Evolutionary conservation across 352 stramenopile species (phyloP).

Genomic region (Phytophthora fragariaefolia): DNA sequence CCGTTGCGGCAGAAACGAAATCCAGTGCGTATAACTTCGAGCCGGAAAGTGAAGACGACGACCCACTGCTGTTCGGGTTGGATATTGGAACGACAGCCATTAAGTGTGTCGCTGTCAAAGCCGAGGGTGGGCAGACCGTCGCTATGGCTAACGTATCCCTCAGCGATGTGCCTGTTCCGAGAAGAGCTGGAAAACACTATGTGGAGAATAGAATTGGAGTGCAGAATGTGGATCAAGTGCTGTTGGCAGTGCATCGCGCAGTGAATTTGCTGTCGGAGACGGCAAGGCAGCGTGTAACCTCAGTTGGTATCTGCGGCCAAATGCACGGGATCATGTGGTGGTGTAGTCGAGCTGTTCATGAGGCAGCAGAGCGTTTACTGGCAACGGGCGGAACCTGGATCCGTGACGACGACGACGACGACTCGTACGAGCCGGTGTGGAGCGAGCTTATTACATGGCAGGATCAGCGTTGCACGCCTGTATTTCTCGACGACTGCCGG

Average conservation of each 20-base stretch:
- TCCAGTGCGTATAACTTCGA: constrained; percentile 13
- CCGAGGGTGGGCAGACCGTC: constrained; percentile 32
- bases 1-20: neutral
- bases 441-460: constrained; percentile 81
- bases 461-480: constrained; percentile 70
- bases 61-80: constrained; percentile 54
- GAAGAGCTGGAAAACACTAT: constrained; percentile 6
- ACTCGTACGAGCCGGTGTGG: constrained; percentile 44
- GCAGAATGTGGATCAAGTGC: constrained; percentile 55
- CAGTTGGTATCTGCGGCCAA: constrained; percentile 81
- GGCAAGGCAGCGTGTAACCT: constrained; percentile 34
- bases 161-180: constrained; percentile 37
- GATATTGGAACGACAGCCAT: constrained; percentile 83
- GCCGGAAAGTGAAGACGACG: constrained; percentile 23
- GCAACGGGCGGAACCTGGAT: constrained; percentile 11
- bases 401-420: constrained; percentile 14
- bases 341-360: constrained; percentile 50
- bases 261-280: constrained; percentile 42
- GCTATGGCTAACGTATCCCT: constrained; percentile 45
- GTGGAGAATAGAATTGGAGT: constrained; percentile 36
- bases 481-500: constrained; percentile 53
- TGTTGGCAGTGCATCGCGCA: constrained; percentile 49
- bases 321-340: constrained; percentile 91
- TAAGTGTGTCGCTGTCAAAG: constrained; percentile 72
- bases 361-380: constrained; percentile 39